A percentile compares a stretch with the other conserved stretches of the same genome.
Evolutionary conservation across 139 green algal genomes (phyloP).

Genomic region (Chlorella sp.): DNA sequence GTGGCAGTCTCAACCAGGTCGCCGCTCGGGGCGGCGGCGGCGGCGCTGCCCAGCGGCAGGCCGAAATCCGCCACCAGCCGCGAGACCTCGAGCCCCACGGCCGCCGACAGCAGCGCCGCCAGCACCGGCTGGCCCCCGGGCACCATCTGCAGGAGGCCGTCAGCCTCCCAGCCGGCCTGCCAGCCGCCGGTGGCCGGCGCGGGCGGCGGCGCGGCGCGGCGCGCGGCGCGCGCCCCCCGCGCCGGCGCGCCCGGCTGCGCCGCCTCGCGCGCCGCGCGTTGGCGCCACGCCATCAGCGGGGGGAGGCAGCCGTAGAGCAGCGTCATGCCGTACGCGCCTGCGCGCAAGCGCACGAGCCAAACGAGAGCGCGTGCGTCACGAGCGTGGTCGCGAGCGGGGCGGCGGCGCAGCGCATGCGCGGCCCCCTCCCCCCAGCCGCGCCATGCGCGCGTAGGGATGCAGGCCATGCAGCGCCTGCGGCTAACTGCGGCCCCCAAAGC

Average conservation of each 20-base stretch:
- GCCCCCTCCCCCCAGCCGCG: too few relatives aligned
- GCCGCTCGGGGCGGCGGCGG: neutral
- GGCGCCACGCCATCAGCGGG: conserved; percentile 62
- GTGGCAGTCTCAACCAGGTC: too few relatives aligned
- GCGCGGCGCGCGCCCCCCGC: too few relatives aligned
- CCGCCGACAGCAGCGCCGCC: conserved; percentile 30
- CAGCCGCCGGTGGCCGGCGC: neutral
- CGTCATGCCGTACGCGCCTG: conserved; percentile 59
- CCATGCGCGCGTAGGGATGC: too few relatives aligned
- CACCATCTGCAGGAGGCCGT: conserved; percentile 36
- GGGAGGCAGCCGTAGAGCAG: conserved; percentile 71
- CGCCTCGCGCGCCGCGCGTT: neutral
- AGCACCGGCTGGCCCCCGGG: conserved; percentile 45
- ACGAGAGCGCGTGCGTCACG: too few relatives aligned
- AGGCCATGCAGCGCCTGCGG: too few relatives aligned
- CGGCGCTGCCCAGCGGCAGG: neutral
- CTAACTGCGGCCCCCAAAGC: too few relatives aligned
- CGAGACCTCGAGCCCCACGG: conserved; percentile 17
- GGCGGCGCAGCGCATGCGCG: too few relatives aligned
- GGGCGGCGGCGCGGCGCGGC: neutral
- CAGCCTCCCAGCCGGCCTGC: too few relatives aligned
- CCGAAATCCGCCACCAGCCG: conserved; percentile 28
- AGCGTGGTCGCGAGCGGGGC: too few relatives aligned
- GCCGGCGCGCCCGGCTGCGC: neutral
- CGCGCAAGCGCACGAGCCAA: too few relatives aligned